Percentiles rank a stretch among this genome's conserved stretches.
These are phyloP conservation scores for Pulveroboletus frians DNA, from an alignment of 768 basidiomycete species.

Conservation along the genomic window DNA sequence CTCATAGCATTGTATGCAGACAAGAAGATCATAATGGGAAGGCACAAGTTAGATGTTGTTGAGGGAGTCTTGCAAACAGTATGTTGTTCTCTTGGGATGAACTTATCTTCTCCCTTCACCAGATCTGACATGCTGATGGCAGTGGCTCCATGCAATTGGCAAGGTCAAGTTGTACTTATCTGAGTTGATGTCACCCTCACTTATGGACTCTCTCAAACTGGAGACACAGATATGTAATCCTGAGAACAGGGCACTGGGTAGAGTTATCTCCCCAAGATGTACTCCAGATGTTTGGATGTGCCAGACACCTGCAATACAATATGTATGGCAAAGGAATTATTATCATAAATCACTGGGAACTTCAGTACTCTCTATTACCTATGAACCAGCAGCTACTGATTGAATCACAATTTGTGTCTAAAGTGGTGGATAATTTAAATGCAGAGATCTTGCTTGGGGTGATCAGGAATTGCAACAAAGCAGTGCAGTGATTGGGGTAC, in stretches of 20 bases:
- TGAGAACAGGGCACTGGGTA: conserved; percentile 93
- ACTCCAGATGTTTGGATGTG: conserved; percentile 96
- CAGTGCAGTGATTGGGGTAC: conserved; percentile 95
- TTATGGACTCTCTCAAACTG: conserved; percentile 88
- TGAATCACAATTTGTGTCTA: conserved; percentile 89
- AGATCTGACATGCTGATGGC: neutral
- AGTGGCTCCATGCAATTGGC: conserved; percentile 92
- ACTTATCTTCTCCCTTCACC: no score
- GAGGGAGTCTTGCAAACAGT: conserved; percentile 97
- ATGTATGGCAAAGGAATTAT: conserved; percentile 97
- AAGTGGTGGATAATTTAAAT: conserved; percentile 92
- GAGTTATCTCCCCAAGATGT: conserved; percentile 95
- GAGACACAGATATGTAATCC: conserved; percentile 99
- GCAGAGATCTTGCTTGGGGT: conserved; percentile 96
- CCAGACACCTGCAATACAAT: conserved; percentile 95
- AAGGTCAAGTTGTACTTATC: conserved; percentile 81
- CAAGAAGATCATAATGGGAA: conserved; percentile 97
- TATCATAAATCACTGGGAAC: conserved; percentile 94
- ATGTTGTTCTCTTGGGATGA: neutral
- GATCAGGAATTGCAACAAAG: conserved; percentile 92
- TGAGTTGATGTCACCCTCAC: conserved; percentile 83
- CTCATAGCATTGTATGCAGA: conserved; percentile 81
- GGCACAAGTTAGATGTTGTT: conserved; percentile 97
- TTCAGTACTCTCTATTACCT: conserved; percentile 94
- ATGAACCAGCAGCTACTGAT: conserved; percentile 98